Evolutionary conservation across 768 basidiomycete genomes (phyloP).

Genomic region (Imleria badia): DNA sequence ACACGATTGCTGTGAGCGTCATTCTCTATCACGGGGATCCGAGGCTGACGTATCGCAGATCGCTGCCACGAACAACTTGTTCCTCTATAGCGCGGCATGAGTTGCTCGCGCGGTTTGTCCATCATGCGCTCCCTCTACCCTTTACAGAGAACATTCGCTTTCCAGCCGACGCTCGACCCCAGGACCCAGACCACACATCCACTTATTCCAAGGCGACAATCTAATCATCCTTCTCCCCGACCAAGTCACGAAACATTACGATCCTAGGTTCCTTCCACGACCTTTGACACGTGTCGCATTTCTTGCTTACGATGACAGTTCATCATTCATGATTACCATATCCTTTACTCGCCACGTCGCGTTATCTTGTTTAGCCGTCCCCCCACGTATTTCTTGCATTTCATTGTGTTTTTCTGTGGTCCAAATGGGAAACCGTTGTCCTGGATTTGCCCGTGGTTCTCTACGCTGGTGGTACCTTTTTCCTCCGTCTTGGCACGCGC

Average conservation of each 20-base stretch:
- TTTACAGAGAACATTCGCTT: conserved; percentile 14
- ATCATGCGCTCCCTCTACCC: neutral
- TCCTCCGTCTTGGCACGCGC: conserved; percentile 3
- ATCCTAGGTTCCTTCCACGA: conserved; percentile 14
- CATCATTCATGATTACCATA: conserved; percentile 29
- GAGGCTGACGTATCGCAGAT: conserved; percentile 51
- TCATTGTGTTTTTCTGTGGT: conserved; percentile 22
- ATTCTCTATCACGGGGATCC: neutral
- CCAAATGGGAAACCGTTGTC: conserved; percentile 18
- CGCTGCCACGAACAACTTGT: conserved; percentile 69
- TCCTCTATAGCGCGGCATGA: conserved; percentile 42
- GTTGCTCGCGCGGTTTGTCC: neutral
- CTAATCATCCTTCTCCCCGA: conserved; percentile 21
- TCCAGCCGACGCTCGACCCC: conserved; percentile 8
- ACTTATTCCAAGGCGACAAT: conserved; percentile 27
- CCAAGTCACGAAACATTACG: conserved; percentile 25
- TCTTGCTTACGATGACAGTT: conserved; percentile 33
- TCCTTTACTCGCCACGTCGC: conserved; percentile 30
- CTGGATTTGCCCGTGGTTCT: conserved; percentile 19
- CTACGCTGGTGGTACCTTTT: conserved; percentile 11
- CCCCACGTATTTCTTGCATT: conserved; percentile 24
- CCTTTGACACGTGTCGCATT: conserved; percentile 20
- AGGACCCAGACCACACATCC: conserved; percentile 18
- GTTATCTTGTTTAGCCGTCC: conserved; percentile 31
- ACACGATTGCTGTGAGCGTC: conserved; percentile 88